Evolutionary conservation across 371 early-diverging fungal genomes (phyloP), one percentile per base, ranked within the genome.

Genomic region (Umbelopsis sp.): DNA sequence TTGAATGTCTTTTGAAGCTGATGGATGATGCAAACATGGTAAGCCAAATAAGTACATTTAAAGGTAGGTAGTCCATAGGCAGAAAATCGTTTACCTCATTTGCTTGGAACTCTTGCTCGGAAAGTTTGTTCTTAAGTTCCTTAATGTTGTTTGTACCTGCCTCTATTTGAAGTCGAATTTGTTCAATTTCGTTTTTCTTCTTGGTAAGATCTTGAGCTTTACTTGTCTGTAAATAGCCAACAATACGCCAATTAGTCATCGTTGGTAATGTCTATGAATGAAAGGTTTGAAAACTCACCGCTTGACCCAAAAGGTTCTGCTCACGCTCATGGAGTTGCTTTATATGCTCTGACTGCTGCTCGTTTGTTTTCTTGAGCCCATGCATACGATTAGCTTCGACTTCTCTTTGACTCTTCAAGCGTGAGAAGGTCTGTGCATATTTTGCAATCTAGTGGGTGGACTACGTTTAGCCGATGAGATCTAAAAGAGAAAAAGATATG

Each of bases 1-100:
- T 83, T 85, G 46, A 91, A 72, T 8, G 78, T 63, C 11, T 74
- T 75, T 65, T 86, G 84, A 57, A 81, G 63, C 81, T 89, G 2
- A 29, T 25, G 3, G 32, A 41, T 18, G 32, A 41, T 18, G 20
- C 8, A 44, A 48, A 63, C 14, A 25, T 20, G 38, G 11, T 35
- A 18, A 0, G 18, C 9, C 18, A 57, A 35, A 35, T 35, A 12
- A 32, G 18, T 35, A 6, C 9, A 16, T 4, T 22, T 5, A 18
- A 5, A 11, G 12, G 11, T 35, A 35, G 24, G 20, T 22, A 22
- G 22, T 29, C 29, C 9, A 29, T 8, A 29, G 32, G 29, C 10
- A 10, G 11, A 25, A 22, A 29, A 12, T 69, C 68, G 12, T 41
- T 41, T 41, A 68, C 50, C 72, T 75, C 64, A 65, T 44, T 18